Conservation (phyloP, 192 early-diverging fungal genomes). For the Rhizoclosmatium sp. region DNA sequence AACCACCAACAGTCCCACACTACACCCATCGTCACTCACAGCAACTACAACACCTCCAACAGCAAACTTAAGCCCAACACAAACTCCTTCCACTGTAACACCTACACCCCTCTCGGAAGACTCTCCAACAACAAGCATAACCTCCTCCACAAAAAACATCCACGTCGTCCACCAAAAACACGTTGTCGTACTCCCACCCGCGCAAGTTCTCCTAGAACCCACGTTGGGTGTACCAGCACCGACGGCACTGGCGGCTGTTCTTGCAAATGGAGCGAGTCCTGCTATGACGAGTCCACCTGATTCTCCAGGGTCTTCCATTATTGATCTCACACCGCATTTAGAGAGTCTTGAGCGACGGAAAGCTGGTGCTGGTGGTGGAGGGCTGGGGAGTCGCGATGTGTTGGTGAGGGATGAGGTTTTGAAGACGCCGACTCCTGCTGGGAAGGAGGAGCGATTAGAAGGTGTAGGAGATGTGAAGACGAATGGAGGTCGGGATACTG, state of each 20-base stretch:
- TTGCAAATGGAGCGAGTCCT: background rate
- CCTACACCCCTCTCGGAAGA: background rate
- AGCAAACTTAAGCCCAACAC: conserved; percentile 8
- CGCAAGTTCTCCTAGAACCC: background rate
- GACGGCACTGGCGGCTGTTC: background rate
- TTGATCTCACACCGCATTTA: conserved; percentile 41
- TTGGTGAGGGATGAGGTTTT: background rate
- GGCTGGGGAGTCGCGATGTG: background rate
- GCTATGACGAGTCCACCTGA: conserved; percentile 1
- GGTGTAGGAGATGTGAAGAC: background rate
- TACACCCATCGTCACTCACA: background rate
- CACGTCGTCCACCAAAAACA: conserved; percentile 34
- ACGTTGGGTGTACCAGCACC: background rate
- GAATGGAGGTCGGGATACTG: background rate
- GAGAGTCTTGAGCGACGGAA: conserved; percentile 19
- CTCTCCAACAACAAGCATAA: background rate
- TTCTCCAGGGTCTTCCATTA: conserved; percentile 22
- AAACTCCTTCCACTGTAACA: background rate
- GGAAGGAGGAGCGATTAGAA: too few species aligned
- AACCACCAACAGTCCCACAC: background rate
- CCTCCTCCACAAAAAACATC: background rate
- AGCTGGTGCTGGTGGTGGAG: background rate
- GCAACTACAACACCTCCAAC: background rate
- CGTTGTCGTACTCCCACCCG: background rate
- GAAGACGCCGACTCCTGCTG: background rate